Base-by-base conservation (phyloP, 495 filamentous ascomycete genomes). In the Apodospora peruviana region DNA sequence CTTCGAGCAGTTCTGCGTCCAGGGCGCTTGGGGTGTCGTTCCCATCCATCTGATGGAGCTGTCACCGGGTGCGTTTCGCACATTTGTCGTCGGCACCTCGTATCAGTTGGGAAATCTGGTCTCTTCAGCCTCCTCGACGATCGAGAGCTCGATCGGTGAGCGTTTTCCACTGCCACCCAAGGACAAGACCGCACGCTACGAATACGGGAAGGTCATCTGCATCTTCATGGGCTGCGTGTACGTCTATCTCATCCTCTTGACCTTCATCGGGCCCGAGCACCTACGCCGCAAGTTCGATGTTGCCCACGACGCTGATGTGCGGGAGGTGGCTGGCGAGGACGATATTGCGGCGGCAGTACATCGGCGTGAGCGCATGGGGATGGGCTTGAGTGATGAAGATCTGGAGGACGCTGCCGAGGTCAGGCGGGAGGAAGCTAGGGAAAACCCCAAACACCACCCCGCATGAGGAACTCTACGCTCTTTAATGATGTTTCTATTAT, bases 141-240 rank as follows among this genome's bases (percentile, higher is more conserved):
- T 95, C 59, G 88, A 95, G 58, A 79, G 86, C 1, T 90, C 83
- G 0, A 85, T 91, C 51, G 88, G 90, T 32, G 77, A 90, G 66
- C 75, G 80, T 4, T 95, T 93, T 67, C 88, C 88, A 0, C 71
- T 96, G 2, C 77, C 83, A 5, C 75, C 74, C 1, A 59, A 71
- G 10, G 70, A 71, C 4, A 53, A 43, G 0, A 63, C 62, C 0
- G 53, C 64, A 29, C 70, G 88, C 22, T 95, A 91, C 61, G 69
- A 89, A 41, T 96, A 95, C 45, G 90, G 91, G 11, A 86, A 86
- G 52, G 90, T 96, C 3, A 91, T 96, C 54, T 89, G 86, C 50
- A 93, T 96, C 57, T 91, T 95, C 64, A 88, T 95, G 87, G 91
- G 80, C 2, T 91, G 87, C 55, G 91, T 95, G n/a, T 95, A 83